phyloP scores from a whole-genome alignment of 2,329 filamentous ascomycete species.

The Venturia pyrina region DNA sequence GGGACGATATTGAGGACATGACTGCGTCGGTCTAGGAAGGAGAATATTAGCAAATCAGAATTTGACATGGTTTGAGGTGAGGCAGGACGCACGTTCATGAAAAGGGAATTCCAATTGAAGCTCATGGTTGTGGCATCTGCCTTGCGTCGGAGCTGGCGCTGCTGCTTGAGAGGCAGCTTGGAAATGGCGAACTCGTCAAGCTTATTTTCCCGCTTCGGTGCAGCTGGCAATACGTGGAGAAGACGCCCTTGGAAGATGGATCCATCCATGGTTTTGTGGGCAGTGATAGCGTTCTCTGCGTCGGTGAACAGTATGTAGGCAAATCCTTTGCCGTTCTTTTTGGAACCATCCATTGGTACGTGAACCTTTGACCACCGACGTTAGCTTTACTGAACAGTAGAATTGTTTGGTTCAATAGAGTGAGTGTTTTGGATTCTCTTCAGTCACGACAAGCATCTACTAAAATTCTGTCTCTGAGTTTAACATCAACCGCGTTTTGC shows the following conservation, averaged over 20 bases:
- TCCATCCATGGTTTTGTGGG: slow-evolving; percentile 71
- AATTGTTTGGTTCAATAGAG: slow-evolving; percentile 18
- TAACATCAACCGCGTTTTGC: slow-evolving; percentile 81
- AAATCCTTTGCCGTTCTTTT: slow-evolving; percentile 76
- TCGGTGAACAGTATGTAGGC: slow-evolving; percentile 74
- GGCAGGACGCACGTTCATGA: slow-evolving; percentile 63
- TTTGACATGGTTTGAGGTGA: slow-evolving; percentile 19
- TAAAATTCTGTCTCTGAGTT: slow-evolving; percentile 88
- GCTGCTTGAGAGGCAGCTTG: slow-evolving; percentile 88
- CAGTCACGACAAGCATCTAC: slow-evolving; percentile 91
- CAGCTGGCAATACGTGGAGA: slow-evolving; percentile 78
- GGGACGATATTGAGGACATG: slow-evolving; percentile 76
- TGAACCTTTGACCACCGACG: slow-evolving; percentile 56
- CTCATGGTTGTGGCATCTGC: slow-evolving; percentile 64
- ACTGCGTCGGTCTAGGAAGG: slow-evolving; percentile 59
- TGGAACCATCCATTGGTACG: slow-evolving; percentile 60
- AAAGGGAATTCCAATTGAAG: slow-evolving; percentile 99
- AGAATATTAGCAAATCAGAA: slow-evolving; percentile 19
- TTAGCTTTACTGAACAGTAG: slow-evolving; percentile 29
- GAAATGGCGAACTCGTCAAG: slow-evolving; percentile 84
- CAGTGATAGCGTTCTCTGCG: slow-evolving; percentile 62
- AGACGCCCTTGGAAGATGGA: slow-evolving; percentile 87
- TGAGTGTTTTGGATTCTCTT: slow-evolving; percentile 21
- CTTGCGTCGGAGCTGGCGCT: slow-evolving; percentile 80
- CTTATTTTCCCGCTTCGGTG: slow-evolving; percentile 68